phyloP scores from a whole-genome alignment of 2,329 filamentous ascomycete species.

The Karstenula rhodostoma region DNA sequence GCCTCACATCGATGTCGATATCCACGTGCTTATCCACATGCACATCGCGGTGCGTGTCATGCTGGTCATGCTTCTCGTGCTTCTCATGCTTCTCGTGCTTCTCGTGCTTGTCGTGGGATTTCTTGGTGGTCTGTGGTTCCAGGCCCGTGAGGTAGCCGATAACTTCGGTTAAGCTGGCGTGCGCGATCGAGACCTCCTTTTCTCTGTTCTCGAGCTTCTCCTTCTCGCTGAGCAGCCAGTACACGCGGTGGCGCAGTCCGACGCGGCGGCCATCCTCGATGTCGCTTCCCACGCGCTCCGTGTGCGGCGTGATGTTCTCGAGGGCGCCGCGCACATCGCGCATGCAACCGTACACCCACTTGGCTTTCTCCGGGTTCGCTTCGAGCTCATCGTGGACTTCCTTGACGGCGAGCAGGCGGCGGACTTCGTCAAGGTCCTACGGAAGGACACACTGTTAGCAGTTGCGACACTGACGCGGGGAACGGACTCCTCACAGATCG shows the following conservation, averaged over 20 bases:
- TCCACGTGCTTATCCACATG: slow-evolving; percentile 31
- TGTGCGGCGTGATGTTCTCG: slow-evolving; percentile 48
- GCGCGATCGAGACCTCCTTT: slow-evolving; percentile 46
- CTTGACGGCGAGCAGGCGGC: slow-evolving; percentile 47
- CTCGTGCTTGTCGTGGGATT: slow-evolving; percentile 5
- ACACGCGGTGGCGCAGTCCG: slow-evolving; percentile 46
- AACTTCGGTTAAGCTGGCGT: slow-evolving; percentile 46
- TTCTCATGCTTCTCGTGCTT: slow-evolving; percentile 35
- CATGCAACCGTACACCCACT: slow-evolving; percentile 50
- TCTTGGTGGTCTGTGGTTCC: slow-evolving; percentile 39
- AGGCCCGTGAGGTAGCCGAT: slow-evolving; percentile 45
- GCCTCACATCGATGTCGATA: slow-evolving; percentile 43
- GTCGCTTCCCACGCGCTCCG: slow-evolving; percentile 46
- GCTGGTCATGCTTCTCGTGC: slow-evolving; percentile 29
- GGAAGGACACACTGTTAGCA: background rate
- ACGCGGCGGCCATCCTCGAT: slow-evolving; percentile 46
- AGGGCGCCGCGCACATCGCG: slow-evolving; percentile 47
- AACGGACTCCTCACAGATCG: slow-evolving; percentile 21
- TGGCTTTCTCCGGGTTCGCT: slow-evolving; percentile 46
- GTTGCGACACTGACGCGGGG: background rate
- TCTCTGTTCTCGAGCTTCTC: slow-evolving; percentile 49
- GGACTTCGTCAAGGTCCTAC: slow-evolving; percentile 47
- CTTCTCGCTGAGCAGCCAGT: slow-evolving; percentile 51
- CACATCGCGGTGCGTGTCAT: slow-evolving; percentile 29
- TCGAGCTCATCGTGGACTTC: slow-evolving; percentile 50